Base-by-base conservation (phyloP, 2,329 filamentous ascomycete genomes). In the Zelopaecilomyces penicillatus region DNA sequence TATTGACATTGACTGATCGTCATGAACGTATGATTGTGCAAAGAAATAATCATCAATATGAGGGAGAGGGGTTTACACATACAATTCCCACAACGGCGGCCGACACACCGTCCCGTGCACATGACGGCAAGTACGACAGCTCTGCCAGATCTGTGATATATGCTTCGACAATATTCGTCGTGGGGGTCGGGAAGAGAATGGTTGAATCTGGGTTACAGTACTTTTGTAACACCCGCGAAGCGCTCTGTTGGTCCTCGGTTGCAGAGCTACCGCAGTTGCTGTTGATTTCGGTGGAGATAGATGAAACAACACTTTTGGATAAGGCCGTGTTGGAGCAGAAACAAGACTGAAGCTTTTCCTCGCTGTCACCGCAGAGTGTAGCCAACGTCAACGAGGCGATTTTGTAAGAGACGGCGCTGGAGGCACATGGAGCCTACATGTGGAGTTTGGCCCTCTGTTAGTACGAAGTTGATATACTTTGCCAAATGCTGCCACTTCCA, bases 91-190 rank as follows among this genome's bases (percentile, higher is more conserved):
- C 53, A 1, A 63, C 61, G 3, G 58, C 61, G n/a, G 55, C 51
- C 1, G 58, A 63, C 6, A 64, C 29, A 7, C 50, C 61, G 2
- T 50, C 54, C 30, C 52, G 53, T n/a, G 59, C 62, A 27, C 62
- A 78, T 51, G n/a, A 64, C 57, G 51, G 65, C 56, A 41, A 55
- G 56, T 45, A 76, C 28, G 28, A 61, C 65, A 51, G 54, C 54
- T 52, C 65, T 3, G 71, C 56, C 1, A 78, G 55, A 47, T 78
- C 74, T 9, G 71, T 74, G 37, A 78, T 69, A 43, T 72, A 75
- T 30, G 66, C 61, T 0, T 64, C 61, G 19, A 77, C 69, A 1
- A 65, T 53, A 38, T 67, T 64, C 10, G 49, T 43, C 0, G 63
- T 62, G 9, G 72, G 72, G 8, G 65, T 64, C 4, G 69, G 55